Evolutionary conservation across 2,329 filamentous ascomycete genomes (phyloP).

Genomic region (Hypoxylon sp.): DNA sequence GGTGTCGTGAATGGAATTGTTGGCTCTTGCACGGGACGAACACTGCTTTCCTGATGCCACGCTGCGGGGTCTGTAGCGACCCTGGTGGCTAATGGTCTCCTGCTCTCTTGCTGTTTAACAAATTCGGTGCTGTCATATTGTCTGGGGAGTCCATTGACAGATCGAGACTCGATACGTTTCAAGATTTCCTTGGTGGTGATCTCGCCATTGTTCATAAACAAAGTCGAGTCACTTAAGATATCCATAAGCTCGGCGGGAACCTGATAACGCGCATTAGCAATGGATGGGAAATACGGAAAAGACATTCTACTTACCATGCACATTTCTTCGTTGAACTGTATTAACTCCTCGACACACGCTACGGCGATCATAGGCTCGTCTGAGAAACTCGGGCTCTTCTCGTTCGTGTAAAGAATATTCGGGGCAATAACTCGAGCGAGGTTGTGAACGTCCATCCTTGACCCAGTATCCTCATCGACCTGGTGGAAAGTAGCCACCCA

Average conservation of each 20-base stretch:
- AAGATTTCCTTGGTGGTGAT: slow-evolving; percentile 98
- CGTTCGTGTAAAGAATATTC: slow-evolving; percentile 85
- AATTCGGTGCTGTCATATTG: slow-evolving; percentile 73
- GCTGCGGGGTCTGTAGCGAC: slow-evolving; percentile 91
- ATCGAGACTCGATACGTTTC: slow-evolving; percentile 89
- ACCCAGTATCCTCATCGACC: slow-evolving; percentile 95
- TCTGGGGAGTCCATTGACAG: slow-evolving; percentile 64
- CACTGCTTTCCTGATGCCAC: slow-evolving; percentile 87
- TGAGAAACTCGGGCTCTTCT: slow-evolving; percentile 78
- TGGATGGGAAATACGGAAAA: slow-evolving; percentile 1
- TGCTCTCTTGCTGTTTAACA: slow-evolving; percentile 71
- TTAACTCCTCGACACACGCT: slow-evolving; percentile 90
- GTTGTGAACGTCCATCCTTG: slow-evolving; percentile 99
- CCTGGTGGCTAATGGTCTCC: slow-evolving; percentile 69
- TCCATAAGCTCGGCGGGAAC: slow-evolving; percentile 93
- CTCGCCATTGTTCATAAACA: slow-evolving; percentile 87
- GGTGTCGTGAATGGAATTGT: slow-evolving; percentile 58
- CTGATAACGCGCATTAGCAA: slow-evolving; percentile 64
- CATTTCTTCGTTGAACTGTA: slow-evolving; percentile 95
- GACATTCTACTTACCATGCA: slow-evolving; percentile 81
- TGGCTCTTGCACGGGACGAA: slow-evolving; percentile 81
- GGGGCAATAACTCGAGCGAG: slow-evolving; percentile 97
- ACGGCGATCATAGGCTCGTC: slow-evolving; percentile 94
- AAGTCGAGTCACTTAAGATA: slow-evolving; percentile 84
- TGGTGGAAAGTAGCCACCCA: slow-evolving; percentile 98